phyloP scores from a whole-genome alignment of 2,329 filamentous ascomycete species.

The Colletotrichum tamarilloi region DNA sequence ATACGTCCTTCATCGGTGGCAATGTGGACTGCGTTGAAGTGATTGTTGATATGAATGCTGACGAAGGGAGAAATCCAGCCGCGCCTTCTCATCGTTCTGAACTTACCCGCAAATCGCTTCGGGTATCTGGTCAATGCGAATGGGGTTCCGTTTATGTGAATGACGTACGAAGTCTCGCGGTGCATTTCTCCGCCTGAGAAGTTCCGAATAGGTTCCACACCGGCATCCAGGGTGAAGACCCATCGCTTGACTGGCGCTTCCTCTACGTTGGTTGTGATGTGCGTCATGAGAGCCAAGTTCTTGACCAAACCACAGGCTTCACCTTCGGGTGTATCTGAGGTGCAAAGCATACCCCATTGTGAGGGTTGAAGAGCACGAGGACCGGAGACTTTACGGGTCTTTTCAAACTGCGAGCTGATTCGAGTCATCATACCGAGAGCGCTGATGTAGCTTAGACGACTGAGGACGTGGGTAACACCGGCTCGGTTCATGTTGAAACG shows the following conservation, averaged over 20 bases:
- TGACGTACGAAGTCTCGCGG: conserved; percentile 83
- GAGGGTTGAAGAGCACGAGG: conserved; percentile 96
- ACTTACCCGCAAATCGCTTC: conserved; percentile 85
- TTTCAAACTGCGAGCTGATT: conserved; percentile 98
- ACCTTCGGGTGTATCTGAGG: conserved; percentile 97
- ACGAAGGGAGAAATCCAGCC: conserved; percentile 96
- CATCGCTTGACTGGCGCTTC: conserved; percentile 90
- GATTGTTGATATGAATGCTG: conserved; percentile 94
- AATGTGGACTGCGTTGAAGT: conserved; percentile 92
- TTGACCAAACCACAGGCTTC: conserved; percentile 98
- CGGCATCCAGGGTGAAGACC: conserved; percentile 87
- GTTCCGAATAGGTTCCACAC: conserved; percentile 79
- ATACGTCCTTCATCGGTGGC: conserved; percentile 98
- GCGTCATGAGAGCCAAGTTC: conserved; percentile 98
- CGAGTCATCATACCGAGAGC: conserved; percentile 99
- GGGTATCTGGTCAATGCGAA: conserved; percentile 88
- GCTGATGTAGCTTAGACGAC: conserved; percentile 94
- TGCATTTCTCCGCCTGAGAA: conserved; percentile 87
- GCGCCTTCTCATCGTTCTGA: conserved; percentile 87
- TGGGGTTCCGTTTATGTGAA: conserved; percentile 96
- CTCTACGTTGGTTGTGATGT: conserved; percentile 96
- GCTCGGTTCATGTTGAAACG: conserved; percentile 99
- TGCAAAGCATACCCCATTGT: conserved; percentile 98
- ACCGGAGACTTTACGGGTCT: conserved; percentile 95
- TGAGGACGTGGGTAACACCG: conserved; percentile 95